Conservation (phyloP, 306 rosid species). For the Medicago truncatula region DNA sequence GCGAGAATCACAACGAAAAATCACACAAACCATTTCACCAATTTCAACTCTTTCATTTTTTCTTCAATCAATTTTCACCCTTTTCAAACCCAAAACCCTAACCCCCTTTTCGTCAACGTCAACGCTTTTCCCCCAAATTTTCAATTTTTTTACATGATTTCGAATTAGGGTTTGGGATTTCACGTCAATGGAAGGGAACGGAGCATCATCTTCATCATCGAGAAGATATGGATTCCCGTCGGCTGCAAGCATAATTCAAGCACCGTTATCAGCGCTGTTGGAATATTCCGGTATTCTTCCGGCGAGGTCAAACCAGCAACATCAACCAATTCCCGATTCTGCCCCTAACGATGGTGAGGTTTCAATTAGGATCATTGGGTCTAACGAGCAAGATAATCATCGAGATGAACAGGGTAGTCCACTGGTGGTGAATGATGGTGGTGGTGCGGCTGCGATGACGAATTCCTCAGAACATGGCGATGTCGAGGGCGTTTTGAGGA, state of each 20-base stretch:
- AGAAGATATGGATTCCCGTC: constrained; percentile 65
- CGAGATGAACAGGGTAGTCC: constrained; percentile 50
- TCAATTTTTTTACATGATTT: constrained; percentile 23
- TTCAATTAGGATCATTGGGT: constrained; percentile 82
- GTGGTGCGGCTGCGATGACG: constrained; percentile 14
- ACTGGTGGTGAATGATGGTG: constrained; percentile 60
- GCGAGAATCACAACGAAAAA: background rate
- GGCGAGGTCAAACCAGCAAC: constrained; percentile 61
- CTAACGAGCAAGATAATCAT: constrained; percentile 62
- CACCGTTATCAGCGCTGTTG: constrained; percentile 74
- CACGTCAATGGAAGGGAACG: constrained; percentile 67
- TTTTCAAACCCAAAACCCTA: constrained; percentile 43
- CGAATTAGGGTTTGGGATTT: constrained; percentile 66
- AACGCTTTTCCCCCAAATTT: background rate
- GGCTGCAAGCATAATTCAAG: constrained; percentile 71
- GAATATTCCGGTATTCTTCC: constrained; percentile 81
- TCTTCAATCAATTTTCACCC: background rate
- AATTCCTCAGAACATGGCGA: constrained; percentile 47
- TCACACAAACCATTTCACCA: background rate
- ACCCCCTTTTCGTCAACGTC: constrained; percentile 1
- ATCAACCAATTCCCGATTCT: constrained; percentile 49
- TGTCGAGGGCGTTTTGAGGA: constrained; percentile 61
- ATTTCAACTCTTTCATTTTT: background rate
- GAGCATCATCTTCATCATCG: constrained; percentile 35
- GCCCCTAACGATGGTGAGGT: constrained; percentile 72